Evolutionary conservation across 306 rosid genomes (phyloP).

Genomic region (Adenanthera pavonina): DNA sequence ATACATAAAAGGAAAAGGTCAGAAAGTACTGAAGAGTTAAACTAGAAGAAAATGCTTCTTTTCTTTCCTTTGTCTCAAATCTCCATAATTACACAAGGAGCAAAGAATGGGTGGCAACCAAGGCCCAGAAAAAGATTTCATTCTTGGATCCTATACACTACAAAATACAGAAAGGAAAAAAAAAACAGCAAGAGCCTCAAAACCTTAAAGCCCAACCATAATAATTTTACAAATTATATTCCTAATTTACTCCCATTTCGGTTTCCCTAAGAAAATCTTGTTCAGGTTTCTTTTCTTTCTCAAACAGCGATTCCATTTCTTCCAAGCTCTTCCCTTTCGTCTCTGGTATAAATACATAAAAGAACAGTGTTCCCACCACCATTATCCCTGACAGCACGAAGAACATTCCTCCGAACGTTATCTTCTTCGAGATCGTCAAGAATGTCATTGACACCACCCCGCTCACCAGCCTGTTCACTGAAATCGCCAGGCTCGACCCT

Average conservation of each 20-base stretch:
- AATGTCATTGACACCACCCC: constrained; percentile 80
- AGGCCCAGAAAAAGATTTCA: not conserved
- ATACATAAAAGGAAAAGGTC: no score
- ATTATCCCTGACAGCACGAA: constrained; percentile 62
- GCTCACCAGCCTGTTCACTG: constrained; percentile 73
- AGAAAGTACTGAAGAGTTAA: no score
- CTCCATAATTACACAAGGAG: not conserved
- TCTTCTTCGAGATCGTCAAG: constrained; percentile 57
- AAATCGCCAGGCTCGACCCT: constrained; percentile 77
- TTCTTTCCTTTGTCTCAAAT: not conserved
- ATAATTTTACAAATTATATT: not conserved
- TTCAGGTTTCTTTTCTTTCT: constrained; percentile 9
- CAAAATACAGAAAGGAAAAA: not conserved
- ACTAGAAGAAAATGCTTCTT: not conserved
- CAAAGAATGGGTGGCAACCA: not conserved
- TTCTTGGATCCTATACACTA: not conserved
- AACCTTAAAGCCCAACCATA: not conserved
- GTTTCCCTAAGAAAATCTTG: not conserved
- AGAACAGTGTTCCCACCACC: constrained; percentile 54
- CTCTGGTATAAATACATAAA: constrained; percentile 65
- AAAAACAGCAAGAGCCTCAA: not conserved
- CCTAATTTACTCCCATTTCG: constrained; percentile 10
- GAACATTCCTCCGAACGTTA: constrained; percentile 66
- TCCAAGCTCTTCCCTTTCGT: constrained; percentile 51
- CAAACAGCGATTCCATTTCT: constrained; percentile 47